Conservation (phyloP, 306 rosid genomes). For the Biancaea sappan region DNA sequence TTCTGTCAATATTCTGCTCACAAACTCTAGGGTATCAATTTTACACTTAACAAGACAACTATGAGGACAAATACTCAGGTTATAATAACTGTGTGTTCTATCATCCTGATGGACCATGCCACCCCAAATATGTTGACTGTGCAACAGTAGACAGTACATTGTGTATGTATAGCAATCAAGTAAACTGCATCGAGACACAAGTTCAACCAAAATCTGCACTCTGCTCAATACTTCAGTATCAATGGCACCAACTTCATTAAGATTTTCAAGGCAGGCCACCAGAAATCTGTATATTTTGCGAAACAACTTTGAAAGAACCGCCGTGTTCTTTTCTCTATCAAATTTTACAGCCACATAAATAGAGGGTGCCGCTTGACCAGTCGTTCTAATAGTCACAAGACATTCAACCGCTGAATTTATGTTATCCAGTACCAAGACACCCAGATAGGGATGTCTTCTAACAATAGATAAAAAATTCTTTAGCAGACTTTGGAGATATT, state of each 20-base stretch:
- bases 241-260: constrained; percentile 37
- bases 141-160: constrained; percentile 51
- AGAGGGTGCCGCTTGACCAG: constrained; percentile 16
- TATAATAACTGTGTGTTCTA: constrained; percentile 2
- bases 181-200: constrained; percentile 49
- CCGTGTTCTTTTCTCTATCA: constrained; percentile 28
- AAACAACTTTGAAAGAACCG: constrained; percentile 36
- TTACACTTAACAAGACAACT: constrained; percentile 40
- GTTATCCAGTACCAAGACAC: constrained; percentile 46
- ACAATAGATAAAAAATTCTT: constrained; percentile 47
- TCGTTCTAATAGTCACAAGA: constrained; percentile 31
- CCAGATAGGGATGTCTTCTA: constrained; percentile 42
- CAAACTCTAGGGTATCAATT: constrained; percentile 33
- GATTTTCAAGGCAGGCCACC: constrained; percentile 48
- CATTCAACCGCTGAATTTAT: constrained; percentile 33
- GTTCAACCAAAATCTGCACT: constrained; percentile 51
- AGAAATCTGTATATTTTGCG: constrained; percentile 50
- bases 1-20: constrained; percentile 44
- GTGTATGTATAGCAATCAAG: constrained; percentile 45
- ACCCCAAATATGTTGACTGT: constrained; percentile 48
- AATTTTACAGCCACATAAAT: constrained; percentile 10
- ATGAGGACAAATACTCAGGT: constrained; percentile 20
- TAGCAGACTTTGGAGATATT: constrained; percentile 36
- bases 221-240: constrained; percentile 33
- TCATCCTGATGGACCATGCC: constrained; percentile 35